These are phyloP conservation scores for Mortierella sp. DNA, from an alignment of 371 early-diverging fungal genomes.

Conservation along the genomic window DNA sequence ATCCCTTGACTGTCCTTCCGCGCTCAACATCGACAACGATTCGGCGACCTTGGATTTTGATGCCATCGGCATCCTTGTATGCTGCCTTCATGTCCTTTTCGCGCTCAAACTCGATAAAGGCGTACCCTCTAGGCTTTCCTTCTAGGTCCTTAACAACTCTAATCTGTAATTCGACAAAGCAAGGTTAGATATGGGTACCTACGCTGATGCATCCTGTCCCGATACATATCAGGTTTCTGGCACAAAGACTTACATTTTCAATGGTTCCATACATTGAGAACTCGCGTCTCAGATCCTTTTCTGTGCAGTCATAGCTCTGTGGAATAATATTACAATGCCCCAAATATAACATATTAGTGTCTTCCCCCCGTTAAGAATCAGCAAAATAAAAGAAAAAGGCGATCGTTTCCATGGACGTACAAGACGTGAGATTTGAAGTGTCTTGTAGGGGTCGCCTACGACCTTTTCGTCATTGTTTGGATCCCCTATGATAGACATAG, in stretches of 20 bases:
- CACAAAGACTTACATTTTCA: constrained; percentile 69
- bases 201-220: not conserved
- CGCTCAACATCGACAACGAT: constrained; percentile 96
- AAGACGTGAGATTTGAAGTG: constrained; percentile 90
- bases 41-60: constrained; percentile 87
- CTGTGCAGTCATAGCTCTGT: constrained; percentile 83
- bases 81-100: constrained; percentile 95
- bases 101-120: constrained; percentile 95
- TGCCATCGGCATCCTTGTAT: constrained; percentile 91
- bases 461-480: constrained; percentile 77
- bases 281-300: constrained; percentile 81
- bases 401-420: constrained; percentile 44
- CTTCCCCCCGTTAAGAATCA: too few relatives aligned
- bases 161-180: constrained; percentile 62
- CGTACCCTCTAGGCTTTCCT: constrained; percentile 90
- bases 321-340: not conserved
- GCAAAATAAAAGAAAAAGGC: too few relatives aligned
- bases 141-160: constrained; percentile 77
- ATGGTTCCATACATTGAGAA: constrained; percentile 91
- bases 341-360: not conserved
- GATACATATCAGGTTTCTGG: too few relatives aligned
- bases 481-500: constrained; percentile 66
- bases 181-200: not conserved
- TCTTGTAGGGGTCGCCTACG: constrained; percentile 93
- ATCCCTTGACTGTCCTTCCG: constrained; percentile 95